phyloP scores from a whole-genome alignment of 2,329 filamentous ascomycete species.

The Coleophoma cylindrospora region DNA sequence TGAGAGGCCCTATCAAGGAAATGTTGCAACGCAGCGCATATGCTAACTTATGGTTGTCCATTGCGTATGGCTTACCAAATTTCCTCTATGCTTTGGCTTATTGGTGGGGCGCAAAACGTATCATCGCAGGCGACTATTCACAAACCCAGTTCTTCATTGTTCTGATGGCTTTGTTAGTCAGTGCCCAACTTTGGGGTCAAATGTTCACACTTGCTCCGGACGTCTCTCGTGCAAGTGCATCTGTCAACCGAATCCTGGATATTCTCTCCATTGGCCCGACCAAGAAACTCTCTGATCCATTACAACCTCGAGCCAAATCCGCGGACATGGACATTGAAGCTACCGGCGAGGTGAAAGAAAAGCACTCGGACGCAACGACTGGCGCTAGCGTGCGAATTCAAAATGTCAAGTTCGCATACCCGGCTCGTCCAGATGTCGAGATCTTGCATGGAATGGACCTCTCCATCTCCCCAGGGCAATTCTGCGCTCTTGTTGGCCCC shows the following conservation, averaged over 20 bases:
- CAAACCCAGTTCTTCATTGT: slow-evolving; percentile 73
- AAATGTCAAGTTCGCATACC: slow-evolving; percentile 60
- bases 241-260: slow-evolving; percentile 52
- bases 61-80: slow-evolving; percentile 46
- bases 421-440: slow-evolving; percentile 48
- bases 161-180: slow-evolving; percentile 65
- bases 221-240: slow-evolving; percentile 60
- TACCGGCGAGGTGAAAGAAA: neutral
- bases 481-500: slow-evolving; percentile 86
- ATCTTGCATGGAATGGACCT: slow-evolving; percentile 34
- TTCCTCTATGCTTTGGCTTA: slow-evolving; percentile 72
- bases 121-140: slow-evolving; percentile 58
- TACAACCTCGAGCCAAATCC: slow-evolving; percentile 28
- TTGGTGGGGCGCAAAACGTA: slow-evolving; percentile 73
- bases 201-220: slow-evolving; percentile 73
- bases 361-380: slow-evolving; percentile 16
- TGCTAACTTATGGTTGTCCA: neutral
- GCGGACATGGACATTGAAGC: neutral
- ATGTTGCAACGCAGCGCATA: neutral
- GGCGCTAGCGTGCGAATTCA: slow-evolving; percentile 43
- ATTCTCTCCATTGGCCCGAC: slow-evolving; percentile 32
- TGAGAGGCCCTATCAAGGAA: slow-evolving; percentile 35
- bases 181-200: slow-evolving; percentile 68
- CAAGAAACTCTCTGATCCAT: neutral
- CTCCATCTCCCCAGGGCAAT: slow-evolving; percentile 79